These are phyloP conservation scores for Clathrus columnatus DNA, from an alignment of 768 basidiomycete genomes.

Conservation along the genomic window DNA sequence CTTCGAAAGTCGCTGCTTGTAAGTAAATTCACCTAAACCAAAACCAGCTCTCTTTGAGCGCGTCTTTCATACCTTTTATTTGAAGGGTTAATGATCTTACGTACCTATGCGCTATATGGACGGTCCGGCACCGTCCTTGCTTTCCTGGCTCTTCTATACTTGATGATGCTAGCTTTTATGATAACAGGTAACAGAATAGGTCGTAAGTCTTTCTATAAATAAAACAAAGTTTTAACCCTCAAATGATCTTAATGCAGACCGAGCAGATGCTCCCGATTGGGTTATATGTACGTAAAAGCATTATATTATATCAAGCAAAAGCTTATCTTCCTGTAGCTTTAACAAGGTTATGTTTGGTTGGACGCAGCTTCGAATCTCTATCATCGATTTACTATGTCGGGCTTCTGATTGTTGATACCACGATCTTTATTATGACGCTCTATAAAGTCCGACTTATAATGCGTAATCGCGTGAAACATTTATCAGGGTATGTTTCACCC, in stretches of 20 bases:
- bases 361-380: background rate
- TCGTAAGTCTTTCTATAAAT: constrained; percentile 1
- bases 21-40: no score
- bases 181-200: background rate
- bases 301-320: background rate
- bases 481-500: background rate
- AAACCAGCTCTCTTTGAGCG: no score
- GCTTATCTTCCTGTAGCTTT: background rate
- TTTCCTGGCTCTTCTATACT: background rate
- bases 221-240: no score
- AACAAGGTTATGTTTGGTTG: background rate
- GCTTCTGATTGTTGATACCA: background rate
- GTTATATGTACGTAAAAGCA: background rate
- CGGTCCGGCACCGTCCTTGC: background rate
- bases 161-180: background rate
- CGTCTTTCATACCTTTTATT: background rate
- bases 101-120: constrained; percentile 1
- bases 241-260: background rate
- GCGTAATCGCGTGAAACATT: no score
- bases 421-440: background rate
- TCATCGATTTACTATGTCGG: background rate
- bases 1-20: constrained; percentile 2
- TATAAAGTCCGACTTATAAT: background rate
- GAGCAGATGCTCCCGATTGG: background rate
- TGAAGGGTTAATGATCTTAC: constrained; percentile 4